Conservation (phyloP, 148 eudicot species). For the Fallopia convolvulus region DNA sequence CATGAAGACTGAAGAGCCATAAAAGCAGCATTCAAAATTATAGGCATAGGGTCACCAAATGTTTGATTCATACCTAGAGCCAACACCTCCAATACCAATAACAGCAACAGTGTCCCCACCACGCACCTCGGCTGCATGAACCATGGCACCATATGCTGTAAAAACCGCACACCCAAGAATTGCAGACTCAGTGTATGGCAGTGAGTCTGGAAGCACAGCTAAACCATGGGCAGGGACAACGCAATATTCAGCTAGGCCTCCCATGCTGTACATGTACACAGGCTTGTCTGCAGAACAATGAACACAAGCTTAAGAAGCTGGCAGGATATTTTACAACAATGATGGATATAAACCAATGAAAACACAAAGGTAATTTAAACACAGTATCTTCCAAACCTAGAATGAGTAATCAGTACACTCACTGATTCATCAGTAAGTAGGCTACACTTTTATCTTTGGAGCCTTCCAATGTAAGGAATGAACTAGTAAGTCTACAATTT, state of each 20-base stretch:
- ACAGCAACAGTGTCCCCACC: constrained; percentile 95
- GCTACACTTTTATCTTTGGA: background rate
- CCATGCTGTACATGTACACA: constrained; percentile 99
- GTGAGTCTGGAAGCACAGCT: constrained; percentile 59
- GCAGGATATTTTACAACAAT: background rate
- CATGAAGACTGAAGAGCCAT: background rate
- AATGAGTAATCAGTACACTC: background rate
- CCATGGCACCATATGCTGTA: constrained; percentile 98
- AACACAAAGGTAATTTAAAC: background rate
- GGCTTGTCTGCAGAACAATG: constrained; percentile 64
- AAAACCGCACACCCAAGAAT: constrained; percentile 98
- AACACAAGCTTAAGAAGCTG: background rate
- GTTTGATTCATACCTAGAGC: constrained; percentile 62
- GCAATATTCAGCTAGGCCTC: constrained; percentile 96
- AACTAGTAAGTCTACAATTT: background rate
- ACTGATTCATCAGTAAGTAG: background rate
- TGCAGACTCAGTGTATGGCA: constrained; percentile 95
- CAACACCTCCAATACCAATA: constrained; percentile 98
- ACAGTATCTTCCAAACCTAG: background rate
- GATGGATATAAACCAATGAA: background rate
- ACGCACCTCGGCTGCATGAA: constrained; percentile 93
- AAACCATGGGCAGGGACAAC: constrained; percentile 92
- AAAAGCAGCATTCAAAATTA: background rate
- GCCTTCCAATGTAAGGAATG: background rate
- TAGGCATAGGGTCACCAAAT: background rate